These are phyloP conservation scores for Tilletia walkeri DNA, from an alignment of 1,284 basidiomycete species.

Conservation along the genomic window DNA sequence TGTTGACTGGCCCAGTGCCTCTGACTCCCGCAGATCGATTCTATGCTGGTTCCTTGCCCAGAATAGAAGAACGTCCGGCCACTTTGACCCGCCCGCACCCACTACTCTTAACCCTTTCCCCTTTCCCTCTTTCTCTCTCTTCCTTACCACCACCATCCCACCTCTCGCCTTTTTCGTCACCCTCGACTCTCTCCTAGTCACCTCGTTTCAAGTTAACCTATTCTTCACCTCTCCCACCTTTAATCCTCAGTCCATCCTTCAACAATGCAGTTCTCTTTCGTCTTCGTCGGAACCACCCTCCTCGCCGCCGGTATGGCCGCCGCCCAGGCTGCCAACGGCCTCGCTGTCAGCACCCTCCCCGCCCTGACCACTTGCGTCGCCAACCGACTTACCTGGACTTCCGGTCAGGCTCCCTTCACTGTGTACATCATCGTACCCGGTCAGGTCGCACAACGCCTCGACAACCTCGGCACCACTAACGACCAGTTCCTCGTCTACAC, in stretches of 20 bases:
- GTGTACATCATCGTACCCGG: constrained; percentile 15
- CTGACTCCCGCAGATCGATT: too few relatives aligned
- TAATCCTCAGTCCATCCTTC: neutral
- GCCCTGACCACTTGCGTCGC: constrained; percentile 4
- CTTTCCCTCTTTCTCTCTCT: constrained; percentile 6
- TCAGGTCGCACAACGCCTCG: neutral
- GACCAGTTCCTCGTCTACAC: constrained; percentile 5
- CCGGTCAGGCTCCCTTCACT: neutral
- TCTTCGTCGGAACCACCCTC: neutral
- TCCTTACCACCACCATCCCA: neutral
- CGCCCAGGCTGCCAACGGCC: constrained; percentile 4
- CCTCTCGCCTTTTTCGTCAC: neutral
- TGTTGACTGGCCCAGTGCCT: too few relatives aligned
- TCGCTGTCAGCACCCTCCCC: constrained; percentile 14
- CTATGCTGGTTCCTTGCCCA: too few relatives aligned
- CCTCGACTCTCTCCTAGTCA: neutral
- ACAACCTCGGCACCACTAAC: neutral
- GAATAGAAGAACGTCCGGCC: too few relatives aligned
- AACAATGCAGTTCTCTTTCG: constrained; percentile 19
- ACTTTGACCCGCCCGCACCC: too few relatives aligned
- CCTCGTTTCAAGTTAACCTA: neutral
- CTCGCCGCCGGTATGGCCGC: constrained; percentile 12
- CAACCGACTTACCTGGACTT: constrained; percentile 14
- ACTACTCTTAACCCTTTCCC: too few relatives aligned
- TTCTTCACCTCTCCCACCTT: neutral